Base-by-base conservation (phyloP, 768 basidiomycete species). In the Termitomyces sp. region DNA sequence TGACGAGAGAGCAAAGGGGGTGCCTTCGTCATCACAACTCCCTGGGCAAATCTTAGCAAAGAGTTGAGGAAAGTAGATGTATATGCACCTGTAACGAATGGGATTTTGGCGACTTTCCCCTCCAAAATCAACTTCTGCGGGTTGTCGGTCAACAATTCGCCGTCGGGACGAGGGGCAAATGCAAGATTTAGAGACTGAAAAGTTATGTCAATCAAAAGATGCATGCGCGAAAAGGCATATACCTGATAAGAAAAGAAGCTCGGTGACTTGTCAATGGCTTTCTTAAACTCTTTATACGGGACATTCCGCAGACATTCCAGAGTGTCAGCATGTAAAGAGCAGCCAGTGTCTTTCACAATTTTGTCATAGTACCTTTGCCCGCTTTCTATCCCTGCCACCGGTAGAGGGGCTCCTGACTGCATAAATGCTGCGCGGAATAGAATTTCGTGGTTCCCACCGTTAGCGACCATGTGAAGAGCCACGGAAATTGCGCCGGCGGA, bases 21-120 rank as follows among this genome's bases (percentile, higher is more conserved):
- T 82, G 0, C 83, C 85, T 64, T 87, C 85, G 54, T 86, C 85
- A 53, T 85, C 80, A 61, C 74, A 75, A 58, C 80, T 74, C 7
- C 80, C 80, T 76, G 51, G 35, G 35, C 13, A 35, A 35, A 43
- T 36, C 56, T 4, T 59, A 24, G 14, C 52, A 61, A 20, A 8
- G 53, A 36, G 35, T 36, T 0, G 4, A 6, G n/a, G 68, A 26
- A 52, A 68, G n/a, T 10, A 6, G 10, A 8, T 38, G 13, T 20
- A 14, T 48, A 42, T 9, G 32, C 47, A 73, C 81, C 81, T 1
- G 69, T 79, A 28, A 85, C 66, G 59, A 78, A 77, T 0, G 80
- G 81, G 4, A 84, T 69, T 14, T 76, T 73, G 0, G 81, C 80
- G 10, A 83, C 70, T 40, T 69, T 73, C 0, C 79, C 79, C 26